phyloP scores from a whole-genome alignment of 2,329 filamentous ascomycete genomes.

The Pseudocercospora cruenta region DNA sequence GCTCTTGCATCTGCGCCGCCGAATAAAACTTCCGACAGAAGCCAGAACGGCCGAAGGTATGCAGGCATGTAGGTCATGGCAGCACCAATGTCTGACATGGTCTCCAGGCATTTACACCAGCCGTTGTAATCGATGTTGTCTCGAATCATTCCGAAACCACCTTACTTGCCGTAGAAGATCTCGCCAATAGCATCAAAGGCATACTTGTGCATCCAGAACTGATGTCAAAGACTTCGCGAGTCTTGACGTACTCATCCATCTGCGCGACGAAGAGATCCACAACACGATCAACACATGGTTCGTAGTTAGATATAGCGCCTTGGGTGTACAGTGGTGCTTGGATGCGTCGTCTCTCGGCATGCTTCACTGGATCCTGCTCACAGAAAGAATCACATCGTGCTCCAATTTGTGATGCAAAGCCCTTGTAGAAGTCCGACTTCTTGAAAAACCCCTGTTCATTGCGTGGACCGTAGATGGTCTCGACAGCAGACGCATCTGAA shows the following conservation, averaged over 20 bases:
- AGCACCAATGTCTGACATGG: conserved; percentile 13
- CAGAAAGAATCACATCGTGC: conserved; percentile 14
- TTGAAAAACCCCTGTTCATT: conserved; percentile 25
- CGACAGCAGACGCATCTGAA: conserved; percentile 44
- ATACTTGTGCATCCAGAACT: conserved; percentile 19
- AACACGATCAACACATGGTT: conserved; percentile 17
- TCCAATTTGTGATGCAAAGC: conserved; percentile 11
- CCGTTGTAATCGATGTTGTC: conserved; percentile 21
- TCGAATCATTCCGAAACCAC: conserved; percentile 16
- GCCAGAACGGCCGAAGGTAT: conserved; percentile 4
- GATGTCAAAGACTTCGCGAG: conserved; percentile 9
- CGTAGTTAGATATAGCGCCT: conserved; percentile 11
- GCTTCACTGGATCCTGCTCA: conserved; percentile 11
- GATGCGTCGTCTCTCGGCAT: conserved; percentile 6
- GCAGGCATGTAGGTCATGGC: conserved; percentile 16
- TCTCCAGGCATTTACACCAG: conserved; percentile 16
- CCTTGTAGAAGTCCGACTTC: conserved; percentile 25
- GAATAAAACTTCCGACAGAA: conserved; percentile 17
- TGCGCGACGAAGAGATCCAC: conserved; percentile 13
- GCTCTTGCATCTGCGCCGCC: conserved; percentile 6
- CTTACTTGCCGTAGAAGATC: conserved; percentile 19
- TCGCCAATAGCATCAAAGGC: conserved; percentile 19
- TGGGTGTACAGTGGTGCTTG: conserved; percentile 18
- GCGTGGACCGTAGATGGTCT: conserved; percentile 43
- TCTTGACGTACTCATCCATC: conserved; percentile 7